Base-by-base conservation (phyloP, 371 early-diverging fungal genomes). In the Mortierella sp. region DNA sequence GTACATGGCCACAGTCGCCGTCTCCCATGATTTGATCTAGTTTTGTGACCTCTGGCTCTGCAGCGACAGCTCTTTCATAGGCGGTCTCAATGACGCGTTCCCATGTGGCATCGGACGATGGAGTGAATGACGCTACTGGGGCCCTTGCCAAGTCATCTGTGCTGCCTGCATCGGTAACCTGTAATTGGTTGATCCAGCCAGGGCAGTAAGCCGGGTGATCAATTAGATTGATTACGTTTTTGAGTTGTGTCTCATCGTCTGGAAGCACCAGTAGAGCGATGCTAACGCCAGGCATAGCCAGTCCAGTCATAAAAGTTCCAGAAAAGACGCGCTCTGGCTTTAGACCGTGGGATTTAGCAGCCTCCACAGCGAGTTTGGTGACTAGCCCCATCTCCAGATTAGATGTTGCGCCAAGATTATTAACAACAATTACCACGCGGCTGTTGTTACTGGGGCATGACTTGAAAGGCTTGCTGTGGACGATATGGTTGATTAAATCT, bases 1-100 rank as follows among this genome's bases (percentile, higher is more conserved):
- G 75, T 0, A 94, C 93, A 15, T 86, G 83, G 8, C 96, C 96
- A 70, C 95, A 95, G 70, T 95, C 95, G 19, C 95, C 96, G 73
- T 95, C 96, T 19, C 96, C 95, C 61, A 89, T 85, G 47, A 93
- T 68, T 45, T 90, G 89, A 68, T 95, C 96, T 54, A 87, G 88
- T 19, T 76, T 74, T 7, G 94, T 94, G 37, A 95, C 85, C 23
- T 88, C 83, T 5, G 93, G 91, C 76, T 94, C 94, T n/a, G 85
- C 87, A 10, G 70, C 81, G 35, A 93, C 89, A 0, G 91, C 88
- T 8, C 83, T 84, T 26, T 86, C 37, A 56, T 89, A 86, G 17
- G 88, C 91, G 28, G 75, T 67, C 17, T 83, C 78, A 31, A 94
- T 87, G 12, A 81, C 83, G 45, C 73, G 64, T 66, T 77, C 84